A percentile compares a stretch with the other conserved stretches of the same genome.
phyloP scores from a whole-genome alignment of 805 yeast genomes.

The Saturnispora besseyi region DNA sequence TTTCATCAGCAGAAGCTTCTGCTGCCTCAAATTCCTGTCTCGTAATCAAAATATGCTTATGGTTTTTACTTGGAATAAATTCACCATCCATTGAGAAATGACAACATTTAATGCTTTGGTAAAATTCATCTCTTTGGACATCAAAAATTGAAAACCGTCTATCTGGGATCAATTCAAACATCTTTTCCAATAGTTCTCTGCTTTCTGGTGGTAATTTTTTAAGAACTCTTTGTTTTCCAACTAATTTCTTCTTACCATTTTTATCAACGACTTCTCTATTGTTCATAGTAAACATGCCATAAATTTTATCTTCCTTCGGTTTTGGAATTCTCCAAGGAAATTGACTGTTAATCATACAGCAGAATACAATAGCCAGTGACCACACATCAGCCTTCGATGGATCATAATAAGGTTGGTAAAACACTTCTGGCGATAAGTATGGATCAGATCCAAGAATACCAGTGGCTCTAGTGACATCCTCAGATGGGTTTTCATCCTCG shows the following conservation, averaged over 20 bases:
- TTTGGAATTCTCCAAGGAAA: conserved; percentile 98
- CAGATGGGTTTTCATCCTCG: background rate
- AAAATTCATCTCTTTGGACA: conserved; percentile 51
- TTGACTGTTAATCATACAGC: conserved; percentile 78
- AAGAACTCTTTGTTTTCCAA: conserved; percentile 66
- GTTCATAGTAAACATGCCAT: conserved; percentile 46
- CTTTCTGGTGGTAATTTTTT: conserved; percentile 62
- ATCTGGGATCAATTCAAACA: conserved; percentile 54
- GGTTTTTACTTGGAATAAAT: conserved; percentile 31
- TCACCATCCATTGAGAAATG: conserved; percentile 20
- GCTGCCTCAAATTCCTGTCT: conserved; percentile 48
- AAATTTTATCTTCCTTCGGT: conserved; percentile 56
- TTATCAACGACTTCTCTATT: conserved; percentile 21
- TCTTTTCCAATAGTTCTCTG: conserved; percentile 49
- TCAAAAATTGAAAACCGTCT: conserved; percentile 52
- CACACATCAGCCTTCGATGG: conserved; percentile 86
- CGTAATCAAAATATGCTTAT: conserved; percentile 59
- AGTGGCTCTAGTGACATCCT: conserved; percentile 46
- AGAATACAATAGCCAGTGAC: conserved; percentile 87
- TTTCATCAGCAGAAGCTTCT: conserved; percentile 15
- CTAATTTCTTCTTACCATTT: conserved; percentile 17
- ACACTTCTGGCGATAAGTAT: conserved; percentile 87
- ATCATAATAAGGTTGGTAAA: conserved; percentile 51
- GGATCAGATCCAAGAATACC: conserved; percentile 97
- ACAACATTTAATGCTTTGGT: conserved; percentile 49